Percentiles rank a stretch among this genome's conserved stretches.
phyloP scores from a whole-genome alignment of 2,329 filamentous ascomycete genomes.

The Trichoderma sp. region DNA sequence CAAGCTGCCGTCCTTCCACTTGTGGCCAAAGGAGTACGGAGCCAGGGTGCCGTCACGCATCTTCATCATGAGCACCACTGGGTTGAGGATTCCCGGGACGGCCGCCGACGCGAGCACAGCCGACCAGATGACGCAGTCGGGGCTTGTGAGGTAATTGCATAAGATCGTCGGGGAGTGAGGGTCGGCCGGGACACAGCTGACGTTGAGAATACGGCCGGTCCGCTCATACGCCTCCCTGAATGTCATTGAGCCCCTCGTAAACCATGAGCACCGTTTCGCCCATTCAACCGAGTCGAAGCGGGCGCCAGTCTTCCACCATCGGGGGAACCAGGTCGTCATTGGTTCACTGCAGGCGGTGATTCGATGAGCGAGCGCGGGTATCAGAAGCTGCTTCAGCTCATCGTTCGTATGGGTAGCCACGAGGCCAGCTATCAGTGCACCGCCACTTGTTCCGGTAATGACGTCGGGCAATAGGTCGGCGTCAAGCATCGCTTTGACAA shows the following conservation, averaged over 20 bases:
- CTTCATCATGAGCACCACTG: conserved; percentile 91
- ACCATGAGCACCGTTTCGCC: conserved; percentile 85
- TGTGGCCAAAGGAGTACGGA: conserved; percentile 96
- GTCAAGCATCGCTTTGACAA: conserved; percentile 86
- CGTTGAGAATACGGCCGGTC: conserved; percentile 91
- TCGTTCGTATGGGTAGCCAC: conserved; percentile 89
- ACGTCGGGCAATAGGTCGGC: conserved; percentile 85
- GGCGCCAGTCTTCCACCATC: conserved; percentile 92
- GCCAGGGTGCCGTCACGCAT: conserved; percentile 72
- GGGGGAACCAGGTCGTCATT: conserved; percentile 71
- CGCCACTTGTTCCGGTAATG: conserved; percentile 94
- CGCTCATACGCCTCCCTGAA: conserved; percentile 94
- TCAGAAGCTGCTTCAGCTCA: conserved; percentile 80
- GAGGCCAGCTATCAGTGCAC: conserved; percentile 83
- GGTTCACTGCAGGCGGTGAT: conserved; percentile 86
- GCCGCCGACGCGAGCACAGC: conserved; percentile 93
- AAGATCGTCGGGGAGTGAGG: conserved; percentile 90
- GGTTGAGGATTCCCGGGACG: conserved; percentile 93
- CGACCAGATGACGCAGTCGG: conserved; percentile 98
- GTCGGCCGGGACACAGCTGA: conserved; percentile 93
- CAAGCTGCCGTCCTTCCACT: conserved; percentile 97
- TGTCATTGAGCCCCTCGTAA: conserved; percentile 85
- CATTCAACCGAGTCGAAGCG: conserved; percentile 93
- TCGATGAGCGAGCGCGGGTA: conserved; percentile 80
- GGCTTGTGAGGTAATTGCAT: conserved; percentile 91